phyloP scores from a whole-genome alignment of 2,329 filamentous ascomycete species.

The Fonsecaea multimorphosa region DNA sequence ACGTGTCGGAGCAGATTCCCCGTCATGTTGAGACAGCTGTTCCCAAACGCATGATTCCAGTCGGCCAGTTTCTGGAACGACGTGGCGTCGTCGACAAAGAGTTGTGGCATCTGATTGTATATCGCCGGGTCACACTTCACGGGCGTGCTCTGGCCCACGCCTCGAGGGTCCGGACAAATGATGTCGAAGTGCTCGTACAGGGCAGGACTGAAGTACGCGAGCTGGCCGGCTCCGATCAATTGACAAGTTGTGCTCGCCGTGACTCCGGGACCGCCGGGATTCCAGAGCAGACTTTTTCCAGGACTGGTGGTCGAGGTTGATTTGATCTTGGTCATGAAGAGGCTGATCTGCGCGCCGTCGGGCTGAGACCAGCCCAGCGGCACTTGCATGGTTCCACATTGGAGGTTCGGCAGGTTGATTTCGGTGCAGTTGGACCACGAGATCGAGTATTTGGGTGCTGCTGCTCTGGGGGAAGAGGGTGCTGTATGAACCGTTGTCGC shows the following conservation, averaged over 20 bases:
- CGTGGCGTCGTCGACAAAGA: constrained; percentile 32
- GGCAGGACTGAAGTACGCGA: constrained; percentile 38
- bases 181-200: constrained; percentile 50
- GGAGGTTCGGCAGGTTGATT: constrained; percentile 11
- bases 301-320: constrained; percentile 36
- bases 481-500: neutral
- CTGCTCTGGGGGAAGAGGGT: neutral
- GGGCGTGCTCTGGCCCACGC: constrained; percentile 50
- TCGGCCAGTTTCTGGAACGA: constrained; percentile 44
- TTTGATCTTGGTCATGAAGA: constrained; percentile 41
- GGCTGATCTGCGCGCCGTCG: constrained; percentile 40
- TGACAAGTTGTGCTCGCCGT: constrained; percentile 29
- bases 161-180: constrained; percentile 54
- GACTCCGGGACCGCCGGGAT: constrained; percentile 47
- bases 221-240: constrained; percentile 1
- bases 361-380: constrained; percentile 45
- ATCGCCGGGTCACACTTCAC: constrained; percentile 49
- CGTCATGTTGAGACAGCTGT: constrained; percentile 49
- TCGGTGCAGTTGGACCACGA: constrained; percentile 17
- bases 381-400: constrained; percentile 36
- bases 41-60: constrained; percentile 49
- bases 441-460: constrained; percentile 18
- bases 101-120: constrained; percentile 47
- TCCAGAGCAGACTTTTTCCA: constrained; percentile 43
- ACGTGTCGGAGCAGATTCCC: constrained; percentile 51